Percentiles rank a stretch among this genome's conserved stretches.
phyloP scores from a whole-genome alignment of 148 eudicot genomes.

The Rhododendron simsii region DNA sequence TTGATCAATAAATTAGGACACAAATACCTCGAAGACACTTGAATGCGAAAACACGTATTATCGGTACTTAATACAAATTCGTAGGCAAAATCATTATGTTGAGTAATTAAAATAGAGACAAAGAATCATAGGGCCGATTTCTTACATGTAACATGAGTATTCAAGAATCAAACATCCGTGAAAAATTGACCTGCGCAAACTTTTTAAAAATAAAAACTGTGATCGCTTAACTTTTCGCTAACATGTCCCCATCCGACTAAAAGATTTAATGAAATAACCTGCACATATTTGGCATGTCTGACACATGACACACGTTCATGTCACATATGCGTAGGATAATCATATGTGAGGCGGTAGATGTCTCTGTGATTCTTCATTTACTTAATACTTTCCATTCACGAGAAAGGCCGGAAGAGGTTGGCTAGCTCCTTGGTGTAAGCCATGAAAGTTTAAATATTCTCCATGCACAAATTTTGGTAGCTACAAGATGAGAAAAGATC shows the following conservation, averaged over 20 bases:
- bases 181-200: not conserved
- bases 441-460: not conserved
- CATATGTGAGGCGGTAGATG: not conserved
- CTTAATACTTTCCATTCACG: not conserved
- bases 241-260: not conserved
- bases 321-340: not conserved
- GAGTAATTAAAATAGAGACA: not conserved
- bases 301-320: not conserved
- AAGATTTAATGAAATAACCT: not conserved
- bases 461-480: not conserved
- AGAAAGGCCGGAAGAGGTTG: not conserved
- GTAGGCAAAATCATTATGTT: not conserved
- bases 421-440: not conserved
- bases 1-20: not conserved
- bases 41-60: not conserved
- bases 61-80: not conserved
- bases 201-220: not conserved
- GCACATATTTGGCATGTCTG: not conserved
- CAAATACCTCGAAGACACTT: not conserved
- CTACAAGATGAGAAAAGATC: conserved; percentile 3
- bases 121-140: not conserved
- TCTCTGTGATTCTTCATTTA: not conserved
- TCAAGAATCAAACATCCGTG: not conserved
- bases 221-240: not conserved
- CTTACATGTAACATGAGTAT: not conserved